A percentile compares a stretch with the other conserved stretches of the same genome.
These are phyloP conservation scores for Erysiphe neolycopersici DNA, from an alignment of 2,329 filamentous ascomycete genomes.

Conservation along the genomic window DNA sequence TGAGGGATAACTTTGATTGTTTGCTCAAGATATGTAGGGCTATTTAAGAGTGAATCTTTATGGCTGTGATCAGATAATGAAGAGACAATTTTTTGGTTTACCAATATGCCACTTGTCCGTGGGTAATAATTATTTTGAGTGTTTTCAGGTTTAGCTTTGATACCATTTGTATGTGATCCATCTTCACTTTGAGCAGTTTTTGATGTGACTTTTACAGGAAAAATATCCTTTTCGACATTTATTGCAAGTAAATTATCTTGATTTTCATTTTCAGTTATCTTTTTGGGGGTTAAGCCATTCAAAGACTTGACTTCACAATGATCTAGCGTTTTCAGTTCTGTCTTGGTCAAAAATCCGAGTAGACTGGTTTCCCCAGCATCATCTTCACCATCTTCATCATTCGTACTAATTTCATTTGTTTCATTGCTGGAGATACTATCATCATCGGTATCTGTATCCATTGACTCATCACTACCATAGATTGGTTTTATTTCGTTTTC, in stretches of 20 bases:
- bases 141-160: neutral
- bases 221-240: too few species aligned
- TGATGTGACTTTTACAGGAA: neutral
- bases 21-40: neutral
- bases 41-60: neutral
- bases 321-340: slow-evolving; percentile 13
- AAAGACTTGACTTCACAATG: slow-evolving; percentile 4
- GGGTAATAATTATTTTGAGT: neutral
- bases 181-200: neutral
- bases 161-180: neutral
- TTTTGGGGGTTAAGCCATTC: neutral
- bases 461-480: slow-evolving; percentile 30
- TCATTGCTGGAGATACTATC: slow-evolving; percentile 31
- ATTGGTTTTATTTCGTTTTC: slow-evolving; percentile 4
- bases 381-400: slow-evolving; percentile 8
- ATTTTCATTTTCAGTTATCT: neutral
- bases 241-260: too few species aligned
- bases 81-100: too few species aligned
- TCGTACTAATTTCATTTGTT: slow-evolving; percentile 19
- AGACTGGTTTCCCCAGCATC: slow-evolving; percentile 17
- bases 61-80: neutral
- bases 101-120: too few species aligned
- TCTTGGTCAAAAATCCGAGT: slow-evolving; percentile 7
- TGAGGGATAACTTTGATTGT: neutral
- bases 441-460: slow-evolving; percentile 47